These are phyloP conservation scores for Grosmannia huntii DNA, from an alignment of 2,329 filamentous ascomycete genomes.

Conservation along the genomic window DNA sequence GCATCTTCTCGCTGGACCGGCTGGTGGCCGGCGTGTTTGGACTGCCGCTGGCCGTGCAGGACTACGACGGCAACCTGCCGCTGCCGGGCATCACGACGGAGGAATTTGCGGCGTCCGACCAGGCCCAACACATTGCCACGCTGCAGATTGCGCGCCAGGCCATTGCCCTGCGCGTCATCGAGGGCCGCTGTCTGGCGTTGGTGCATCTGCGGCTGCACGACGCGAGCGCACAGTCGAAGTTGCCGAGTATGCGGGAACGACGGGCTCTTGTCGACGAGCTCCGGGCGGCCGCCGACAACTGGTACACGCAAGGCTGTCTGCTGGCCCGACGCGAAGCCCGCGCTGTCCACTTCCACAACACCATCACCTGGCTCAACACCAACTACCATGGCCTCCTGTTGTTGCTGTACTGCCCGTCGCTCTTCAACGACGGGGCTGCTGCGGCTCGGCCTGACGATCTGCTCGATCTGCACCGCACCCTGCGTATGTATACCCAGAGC, in stretches of 20 bases:
- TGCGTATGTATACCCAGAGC: constrained; percentile 28
- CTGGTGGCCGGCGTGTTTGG: constrained; percentile 31
- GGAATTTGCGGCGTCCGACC: constrained; percentile 28
- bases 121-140: constrained; percentile 24
- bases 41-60: constrained; percentile 24
- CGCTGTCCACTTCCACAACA: constrained; percentile 31
- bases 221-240: not conserved
- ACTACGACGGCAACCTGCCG: constrained; percentile 26
- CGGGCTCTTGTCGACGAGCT: constrained; percentile 21
- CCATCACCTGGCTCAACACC: constrained; percentile 29
- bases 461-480: constrained; percentile 24
- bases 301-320: constrained; percentile 32
- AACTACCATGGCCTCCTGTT: constrained; percentile 31
- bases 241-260: constrained; percentile 17
- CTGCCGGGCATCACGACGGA: constrained; percentile 29
- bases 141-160: constrained; percentile 31
- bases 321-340: constrained; percentile 27
- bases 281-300: constrained; percentile 29
- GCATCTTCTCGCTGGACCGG: constrained; percentile 29
- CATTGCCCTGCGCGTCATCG: constrained; percentile 29
- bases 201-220: constrained; percentile 17
- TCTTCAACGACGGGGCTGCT: constrained; percentile 24
- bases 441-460: constrained; percentile 13
- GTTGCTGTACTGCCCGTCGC: constrained; percentile 29
- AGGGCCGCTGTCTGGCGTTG: constrained; percentile 24